phyloP scores from a whole-genome alignment of 352 stramenopile genomes.

The Phytophthora hibernalis region DNA sequence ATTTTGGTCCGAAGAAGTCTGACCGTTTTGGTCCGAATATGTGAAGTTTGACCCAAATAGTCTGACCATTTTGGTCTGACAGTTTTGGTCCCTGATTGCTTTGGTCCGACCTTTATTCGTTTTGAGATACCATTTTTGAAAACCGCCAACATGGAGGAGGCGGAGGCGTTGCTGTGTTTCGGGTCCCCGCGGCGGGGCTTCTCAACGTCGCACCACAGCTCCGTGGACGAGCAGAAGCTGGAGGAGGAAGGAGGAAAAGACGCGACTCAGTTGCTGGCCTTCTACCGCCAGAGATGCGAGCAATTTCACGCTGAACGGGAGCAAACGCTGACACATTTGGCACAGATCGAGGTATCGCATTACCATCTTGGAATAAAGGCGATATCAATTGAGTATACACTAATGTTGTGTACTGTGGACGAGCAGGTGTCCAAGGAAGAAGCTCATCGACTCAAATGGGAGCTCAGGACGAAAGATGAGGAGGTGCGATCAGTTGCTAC shows the following conservation, averaged over 20 bases:
- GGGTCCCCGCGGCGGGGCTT: conserved; percentile 52
- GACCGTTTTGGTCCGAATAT: no score
- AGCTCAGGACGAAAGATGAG: conserved; percentile 65
- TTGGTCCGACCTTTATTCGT: background rate
- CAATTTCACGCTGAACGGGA: conserved; percentile 74
- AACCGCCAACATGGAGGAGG: conserved; percentile 23
- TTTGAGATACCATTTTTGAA: background rate
- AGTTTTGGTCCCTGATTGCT: background rate
- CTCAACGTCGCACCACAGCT: conserved; percentile 32
- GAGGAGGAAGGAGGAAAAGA: conserved; percentile 25
- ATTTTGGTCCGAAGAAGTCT: no score
- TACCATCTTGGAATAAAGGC: background rate
- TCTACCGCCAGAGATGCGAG: conserved; percentile 71
- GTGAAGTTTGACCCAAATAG: no score
- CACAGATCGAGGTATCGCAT: conserved; percentile 55
- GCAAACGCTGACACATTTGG: conserved; percentile 55
- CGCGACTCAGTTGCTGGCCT: conserved; percentile 51
- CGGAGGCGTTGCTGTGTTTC: conserved; percentile 62
- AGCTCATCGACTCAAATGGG: conserved; percentile 77
- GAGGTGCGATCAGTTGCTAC: conserved; percentile 47
- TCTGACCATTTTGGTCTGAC: no score
- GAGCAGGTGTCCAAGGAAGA: conserved; percentile 81
- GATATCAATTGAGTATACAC: background rate
- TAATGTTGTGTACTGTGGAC: background rate
- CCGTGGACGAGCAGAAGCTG: conserved; percentile 12